Conservation (phyloP, 352 stramenopile genomes). For the Thalassiosira livingstoniorum region DNA sequence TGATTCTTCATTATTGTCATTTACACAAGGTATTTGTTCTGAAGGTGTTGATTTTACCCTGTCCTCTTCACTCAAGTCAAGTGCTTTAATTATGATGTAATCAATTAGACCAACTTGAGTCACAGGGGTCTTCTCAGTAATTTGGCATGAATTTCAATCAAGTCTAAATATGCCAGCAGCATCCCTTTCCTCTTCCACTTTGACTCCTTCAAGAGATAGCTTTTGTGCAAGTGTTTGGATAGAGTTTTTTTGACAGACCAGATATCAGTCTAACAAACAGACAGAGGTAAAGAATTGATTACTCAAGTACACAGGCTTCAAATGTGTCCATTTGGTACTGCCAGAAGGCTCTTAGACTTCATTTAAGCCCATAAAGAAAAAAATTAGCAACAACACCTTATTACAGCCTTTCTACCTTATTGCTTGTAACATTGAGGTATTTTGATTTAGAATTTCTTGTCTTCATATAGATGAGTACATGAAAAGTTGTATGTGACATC, state of each 20-base stretch:
- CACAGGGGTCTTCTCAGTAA: background rate
- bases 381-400: background rate
- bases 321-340: background rate
- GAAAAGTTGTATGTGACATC: conserved; percentile 1
- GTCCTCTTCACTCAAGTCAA: background rate
- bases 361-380: background rate
- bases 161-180: background rate
- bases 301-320: background rate
- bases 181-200: conserved; percentile 2
- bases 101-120: background rate
- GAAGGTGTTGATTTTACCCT: background rate
- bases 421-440: background rate
- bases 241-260: background rate
- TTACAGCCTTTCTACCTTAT: background rate
- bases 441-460: conserved; percentile 1
- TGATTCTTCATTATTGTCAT: background rate
- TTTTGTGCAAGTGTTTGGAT: conserved; percentile 2
- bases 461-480: background rate
- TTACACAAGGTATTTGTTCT: background rate
- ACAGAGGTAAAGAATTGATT: background rate
- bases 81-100: background rate
- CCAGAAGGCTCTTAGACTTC: background rate
- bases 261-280: background rate
- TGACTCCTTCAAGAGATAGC: background rate
- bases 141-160: background rate